A percentile compares a stretch with the other conserved stretches of the same genome.
These are phyloP conservation scores for Podaxis sp. DNA, from an alignment of 768 basidiomycete species.

Conservation along the genomic window DNA sequence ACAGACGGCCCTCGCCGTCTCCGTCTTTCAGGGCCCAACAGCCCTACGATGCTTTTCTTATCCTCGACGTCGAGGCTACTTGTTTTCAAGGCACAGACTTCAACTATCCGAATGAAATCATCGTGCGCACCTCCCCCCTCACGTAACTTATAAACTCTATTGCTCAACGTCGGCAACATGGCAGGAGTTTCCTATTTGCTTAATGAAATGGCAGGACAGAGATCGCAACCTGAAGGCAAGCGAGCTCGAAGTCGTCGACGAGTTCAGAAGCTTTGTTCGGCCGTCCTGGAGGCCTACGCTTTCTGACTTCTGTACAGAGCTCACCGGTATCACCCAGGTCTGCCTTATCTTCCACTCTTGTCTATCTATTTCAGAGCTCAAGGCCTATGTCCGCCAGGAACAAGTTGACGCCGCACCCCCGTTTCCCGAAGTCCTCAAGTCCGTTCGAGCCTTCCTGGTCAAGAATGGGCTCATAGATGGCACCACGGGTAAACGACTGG, in stretches of 20 bases:
- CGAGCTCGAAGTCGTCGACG: constrained; percentile 66
- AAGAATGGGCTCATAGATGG: constrained; percentile 68
- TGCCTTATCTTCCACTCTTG: constrained; percentile 22
- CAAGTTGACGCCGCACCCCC: constrained; percentile 79
- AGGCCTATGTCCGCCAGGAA: constrained; percentile 39
- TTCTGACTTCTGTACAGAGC: constrained; percentile 76
- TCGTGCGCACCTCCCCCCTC: constrained; percentile 51
- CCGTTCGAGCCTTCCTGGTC: constrained; percentile 65
- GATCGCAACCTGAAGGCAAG: constrained; percentile 47
- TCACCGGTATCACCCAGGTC: constrained; percentile 95
- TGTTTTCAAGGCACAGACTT: constrained; percentile 69
- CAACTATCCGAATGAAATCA: constrained; percentile 93
- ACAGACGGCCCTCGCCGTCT: background rate
- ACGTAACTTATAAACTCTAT: background rate
- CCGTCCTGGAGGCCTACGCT: constrained; percentile 86
- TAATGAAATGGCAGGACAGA: constrained; percentile 79
- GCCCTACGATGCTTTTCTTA: constrained; percentile 75
- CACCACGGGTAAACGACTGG: constrained; percentile 50
- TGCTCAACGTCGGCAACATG: constrained; percentile 6
- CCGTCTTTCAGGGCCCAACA: constrained; percentile 29
- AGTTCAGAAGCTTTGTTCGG: constrained; percentile 85
- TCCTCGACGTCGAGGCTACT: constrained; percentile 89
- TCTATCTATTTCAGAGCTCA: background rate
- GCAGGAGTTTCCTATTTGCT: constrained; percentile 92
- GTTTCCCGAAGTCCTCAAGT: constrained; percentile 66